phyloP scores from a whole-genome alignment of 2,329 filamentous ascomycete genomes.

The Talaromyces piceae region DNA sequence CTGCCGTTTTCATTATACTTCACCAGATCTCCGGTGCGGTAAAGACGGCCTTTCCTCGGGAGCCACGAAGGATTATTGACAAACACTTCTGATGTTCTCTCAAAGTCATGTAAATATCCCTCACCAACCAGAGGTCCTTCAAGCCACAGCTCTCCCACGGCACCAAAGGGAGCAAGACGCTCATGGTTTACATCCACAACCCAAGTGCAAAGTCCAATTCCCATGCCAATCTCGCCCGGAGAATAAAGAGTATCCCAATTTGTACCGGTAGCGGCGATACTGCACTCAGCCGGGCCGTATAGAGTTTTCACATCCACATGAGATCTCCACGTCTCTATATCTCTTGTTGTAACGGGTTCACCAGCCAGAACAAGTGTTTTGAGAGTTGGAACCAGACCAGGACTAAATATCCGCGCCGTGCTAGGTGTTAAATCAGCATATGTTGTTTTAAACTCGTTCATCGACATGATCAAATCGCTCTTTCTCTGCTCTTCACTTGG shows the following conservation, averaged over 20 bases:
- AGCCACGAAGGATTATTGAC: slow-evolving; percentile 12
- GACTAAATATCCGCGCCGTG: slow-evolving; percentile 35
- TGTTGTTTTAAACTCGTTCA: slow-evolving; percentile 45
- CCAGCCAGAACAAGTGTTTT: not conserved
- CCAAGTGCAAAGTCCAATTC: slow-evolving; percentile 4
- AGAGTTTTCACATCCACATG: not conserved
- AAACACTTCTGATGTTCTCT: slow-evolving; percentile 19
- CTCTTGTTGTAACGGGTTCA: not conserved
- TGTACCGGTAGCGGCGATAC: not conserved
- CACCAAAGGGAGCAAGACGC: slow-evolving; percentile 31
- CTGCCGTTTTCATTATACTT: slow-evolving; percentile 30
- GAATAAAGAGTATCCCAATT: not conserved
- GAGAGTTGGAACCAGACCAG: not conserved
- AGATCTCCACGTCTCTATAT: not conserved
- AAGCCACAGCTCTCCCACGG: slow-evolving; percentile 32
- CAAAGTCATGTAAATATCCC: slow-evolving; percentile 22
- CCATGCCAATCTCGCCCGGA: not conserved
- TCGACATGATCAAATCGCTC: slow-evolving; percentile 22
- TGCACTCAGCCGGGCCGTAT: not conserved
- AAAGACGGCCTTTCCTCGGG: slow-evolving; percentile 21
- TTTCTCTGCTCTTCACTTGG: slow-evolving; percentile 43
- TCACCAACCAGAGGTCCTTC: slow-evolving; percentile 28
- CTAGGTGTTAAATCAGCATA: slow-evolving; percentile 54
- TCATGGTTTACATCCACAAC: slow-evolving; percentile 1
- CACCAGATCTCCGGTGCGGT: slow-evolving; percentile 27